These are phyloP conservation scores for Mycogone perniciosa DNA, from an alignment of 2,329 filamentous ascomycete species.

Conservation along the genomic window DNA sequence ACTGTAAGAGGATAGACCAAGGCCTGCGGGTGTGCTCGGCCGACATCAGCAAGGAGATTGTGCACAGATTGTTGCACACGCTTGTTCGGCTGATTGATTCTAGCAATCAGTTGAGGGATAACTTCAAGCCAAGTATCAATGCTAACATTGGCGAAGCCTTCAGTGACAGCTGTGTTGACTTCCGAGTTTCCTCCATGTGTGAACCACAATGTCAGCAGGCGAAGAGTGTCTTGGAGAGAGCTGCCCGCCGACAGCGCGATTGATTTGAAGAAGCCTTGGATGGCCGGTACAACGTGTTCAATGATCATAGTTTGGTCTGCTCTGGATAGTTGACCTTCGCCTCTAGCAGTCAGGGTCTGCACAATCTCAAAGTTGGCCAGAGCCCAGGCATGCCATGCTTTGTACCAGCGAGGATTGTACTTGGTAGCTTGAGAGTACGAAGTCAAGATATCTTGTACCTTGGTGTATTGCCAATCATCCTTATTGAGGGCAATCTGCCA, in stretches of 20 bases:
- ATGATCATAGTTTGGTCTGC: conserved; percentile 61
- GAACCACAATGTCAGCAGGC: conserved; percentile 93
- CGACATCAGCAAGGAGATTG: conserved; percentile 85
- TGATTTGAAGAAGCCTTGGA: conserved; percentile 95
- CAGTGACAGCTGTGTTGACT: conserved; percentile 80
- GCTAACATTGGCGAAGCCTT: conserved; percentile 86
- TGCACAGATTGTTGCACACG: conserved; percentile 87
- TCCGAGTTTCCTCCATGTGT: conserved; percentile 82
- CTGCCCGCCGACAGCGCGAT: conserved; percentile 88
- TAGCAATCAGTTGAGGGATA: conserved; percentile 92
- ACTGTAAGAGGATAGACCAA: conserved; percentile 96
- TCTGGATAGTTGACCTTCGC: conserved; percentile 43
- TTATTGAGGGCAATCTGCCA: conserved; percentile 85
- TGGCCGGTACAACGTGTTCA: conserved; percentile 88
- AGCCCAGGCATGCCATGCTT: conserved; percentile 99
- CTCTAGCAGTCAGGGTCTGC: conserved; percentile 65
- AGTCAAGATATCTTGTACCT: conserved; percentile 81
- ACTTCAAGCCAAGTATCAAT: conserved; percentile 99
- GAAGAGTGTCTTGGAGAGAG: conserved; percentile 89
- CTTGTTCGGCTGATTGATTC: conserved; percentile 92
- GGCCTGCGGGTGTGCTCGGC: conserved; percentile 89
- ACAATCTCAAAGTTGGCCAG: conserved; percentile 98
- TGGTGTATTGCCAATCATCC: conserved; percentile 81
- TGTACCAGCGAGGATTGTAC: conserved; percentile 95
- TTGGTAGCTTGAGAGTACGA: conserved; percentile 89